Percentiles rank a stretch among this genome's conserved stretches.
Conservation (phyloP, 2,329 filamentous ascomycete genomes). For the Colletotrichum brevisporum region DNA sequence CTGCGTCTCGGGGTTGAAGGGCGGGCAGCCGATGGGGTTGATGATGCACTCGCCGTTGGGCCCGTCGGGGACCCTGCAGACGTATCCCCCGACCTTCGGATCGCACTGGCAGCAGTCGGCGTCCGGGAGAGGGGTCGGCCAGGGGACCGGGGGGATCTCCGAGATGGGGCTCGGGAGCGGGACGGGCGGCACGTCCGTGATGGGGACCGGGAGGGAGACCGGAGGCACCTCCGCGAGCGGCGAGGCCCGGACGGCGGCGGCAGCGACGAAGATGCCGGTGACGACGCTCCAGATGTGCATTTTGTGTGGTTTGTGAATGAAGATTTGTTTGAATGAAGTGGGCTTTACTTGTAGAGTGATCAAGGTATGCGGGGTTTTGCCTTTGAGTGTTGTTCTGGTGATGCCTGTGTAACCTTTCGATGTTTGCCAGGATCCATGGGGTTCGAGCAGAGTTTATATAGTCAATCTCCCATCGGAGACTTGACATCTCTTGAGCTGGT, state of each 20-base stretch:
- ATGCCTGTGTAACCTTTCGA: too few relatives aligned
- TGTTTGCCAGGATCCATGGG: too few relatives aligned
- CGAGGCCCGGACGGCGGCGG: background rate
- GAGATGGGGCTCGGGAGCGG: too few relatives aligned
- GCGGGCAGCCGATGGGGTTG: background rate
- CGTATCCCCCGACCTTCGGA: background rate
- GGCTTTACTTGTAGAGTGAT: background rate
- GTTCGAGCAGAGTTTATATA: too few relatives aligned
- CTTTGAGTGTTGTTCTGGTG: too few relatives aligned
- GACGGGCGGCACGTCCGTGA: too few relatives aligned
- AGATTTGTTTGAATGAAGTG: background rate
- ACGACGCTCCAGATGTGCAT: background rate
- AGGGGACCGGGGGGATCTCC: background rate
- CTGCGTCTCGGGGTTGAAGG: conserved; percentile 41
- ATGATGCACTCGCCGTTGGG: background rate
- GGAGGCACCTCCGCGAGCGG: background rate
- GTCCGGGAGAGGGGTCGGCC: background rate
- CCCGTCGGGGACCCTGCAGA: conserved; percentile 2
- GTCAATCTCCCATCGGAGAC: too few relatives aligned
- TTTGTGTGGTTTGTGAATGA: background rate
- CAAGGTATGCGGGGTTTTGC: too few relatives aligned
- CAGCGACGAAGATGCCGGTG: background rate
- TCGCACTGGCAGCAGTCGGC: background rate
- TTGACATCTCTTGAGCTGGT: too few relatives aligned
- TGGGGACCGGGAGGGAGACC: too few relatives aligned